Base-by-base conservation (phyloP, 768 basidiomycete genomes). In the Suillus americanus region DNA sequence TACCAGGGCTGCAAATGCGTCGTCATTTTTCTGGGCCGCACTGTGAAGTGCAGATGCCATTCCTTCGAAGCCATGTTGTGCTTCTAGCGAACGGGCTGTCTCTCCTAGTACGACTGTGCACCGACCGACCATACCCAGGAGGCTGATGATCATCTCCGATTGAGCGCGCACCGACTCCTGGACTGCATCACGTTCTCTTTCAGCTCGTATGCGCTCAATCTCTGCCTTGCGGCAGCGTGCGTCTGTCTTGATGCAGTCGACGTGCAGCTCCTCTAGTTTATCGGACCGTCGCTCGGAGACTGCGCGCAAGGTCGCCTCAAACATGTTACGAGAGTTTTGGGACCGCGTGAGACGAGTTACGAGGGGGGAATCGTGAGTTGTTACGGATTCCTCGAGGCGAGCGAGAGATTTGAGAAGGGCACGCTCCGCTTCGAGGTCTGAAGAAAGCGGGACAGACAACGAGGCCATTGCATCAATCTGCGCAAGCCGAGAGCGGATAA, bases 281-380 rank as follows among this genome's bases (percentile, higher is more conserved):
- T 93, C 91, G 5, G 89, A 91, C 65, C 84, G 87, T 62, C 94
- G 82, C 71, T 95, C 91, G 40, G 89, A 86, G 57, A 89, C 88
- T 18, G 92, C 92, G n/a, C 90, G 86, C 72, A 95, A 84, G 43
- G 90, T 92, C 18, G 91, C 93, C 55, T 93, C 91, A 71, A 95
- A 93, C 83, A 95, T 90, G 38, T 89, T 86, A 66, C 79, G 82
- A 5, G 91, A 87, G 72, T 94, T 95, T 64, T 83, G 82, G 3
- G 92, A 89, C 6, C 89, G 86, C 70, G 86, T 85, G 35, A 92
- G 73, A 62, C 87, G 83, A 61, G 78, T 74, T 65, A 82, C 85
- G 50, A 92, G 75, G 0, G 82, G 73, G 9, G 92, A 91, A 54
- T 84, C 81, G 2, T 86, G 73, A 70, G 82, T 86, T 57, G 89